These are phyloP conservation scores for Magnusiomyces fungicola DNA, from an alignment of 1,139 yeast species.

Conservation along the genomic window DNA sequence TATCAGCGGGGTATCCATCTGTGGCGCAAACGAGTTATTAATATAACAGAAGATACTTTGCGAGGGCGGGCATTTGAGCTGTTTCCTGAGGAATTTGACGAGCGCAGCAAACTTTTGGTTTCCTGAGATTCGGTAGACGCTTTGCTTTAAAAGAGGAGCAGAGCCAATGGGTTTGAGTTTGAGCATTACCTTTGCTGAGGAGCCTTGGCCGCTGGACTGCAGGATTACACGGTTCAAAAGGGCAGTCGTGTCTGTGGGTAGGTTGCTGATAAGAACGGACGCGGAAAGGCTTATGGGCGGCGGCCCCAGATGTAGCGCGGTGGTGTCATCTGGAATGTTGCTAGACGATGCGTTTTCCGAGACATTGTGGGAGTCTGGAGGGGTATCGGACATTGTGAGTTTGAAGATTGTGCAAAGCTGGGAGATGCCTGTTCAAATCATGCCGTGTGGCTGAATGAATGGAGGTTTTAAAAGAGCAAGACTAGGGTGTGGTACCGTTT, in stretches of 20 bases:
- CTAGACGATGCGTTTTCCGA: neutral
- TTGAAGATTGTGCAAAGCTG: neutral
- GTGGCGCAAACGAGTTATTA: constrained; percentile 36
- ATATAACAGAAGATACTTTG: constrained; percentile 35
- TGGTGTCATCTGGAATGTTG: neutral
- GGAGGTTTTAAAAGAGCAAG: no score
- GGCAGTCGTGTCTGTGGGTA: neutral
- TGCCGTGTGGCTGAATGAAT: no score
- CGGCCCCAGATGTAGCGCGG: neutral
- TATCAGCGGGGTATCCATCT: constrained; percentile 32
- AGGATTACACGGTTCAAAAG: neutral
- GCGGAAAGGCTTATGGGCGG: neutral
- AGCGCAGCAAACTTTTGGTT: constrained; percentile 33
- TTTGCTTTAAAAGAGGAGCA: constrained; percentile 32
- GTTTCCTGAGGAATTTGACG: constrained; percentile 32
- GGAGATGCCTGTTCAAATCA: no score
- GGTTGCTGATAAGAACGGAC: neutral
- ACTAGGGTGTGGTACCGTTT: no score
- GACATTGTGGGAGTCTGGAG: neutral
- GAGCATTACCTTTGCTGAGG: constrained; percentile 21
- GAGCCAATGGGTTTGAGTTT: constrained; percentile 37
- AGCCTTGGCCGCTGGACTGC: no score
- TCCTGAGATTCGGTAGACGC: constrained; percentile 31
- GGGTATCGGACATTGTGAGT: neutral
- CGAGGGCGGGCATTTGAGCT: constrained; percentile 26